Conservation (phyloP, 768 basidiomycete species). For the Suillus americanus region DNA sequence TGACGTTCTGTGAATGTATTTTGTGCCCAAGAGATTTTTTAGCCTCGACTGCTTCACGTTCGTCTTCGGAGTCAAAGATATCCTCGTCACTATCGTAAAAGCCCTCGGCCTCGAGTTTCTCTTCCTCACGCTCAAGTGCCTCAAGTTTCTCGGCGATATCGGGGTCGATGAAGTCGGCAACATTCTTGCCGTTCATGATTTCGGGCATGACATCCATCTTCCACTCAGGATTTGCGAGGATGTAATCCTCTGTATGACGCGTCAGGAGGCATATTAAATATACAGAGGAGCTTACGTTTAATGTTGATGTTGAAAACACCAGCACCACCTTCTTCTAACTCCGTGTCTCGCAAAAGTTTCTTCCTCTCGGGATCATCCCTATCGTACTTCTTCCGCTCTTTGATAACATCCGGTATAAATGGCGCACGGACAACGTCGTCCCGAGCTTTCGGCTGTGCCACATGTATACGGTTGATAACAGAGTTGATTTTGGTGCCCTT, state of each 20-base stretch:
- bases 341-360: slow-evolving; percentile 75
- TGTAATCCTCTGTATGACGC: slow-evolving; percentile 73
- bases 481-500: slow-evolving; percentile 92
- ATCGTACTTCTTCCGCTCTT: slow-evolving; percentile 79
- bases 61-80: slow-evolving; percentile 73
- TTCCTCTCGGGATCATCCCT: slow-evolving; percentile 80
- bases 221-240: slow-evolving; percentile 89
- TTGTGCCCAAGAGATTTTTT: slow-evolving; percentile 60
- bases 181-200: slow-evolving; percentile 97
- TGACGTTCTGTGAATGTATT: slow-evolving; percentile 71
- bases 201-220: slow-evolving; percentile 98
- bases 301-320: slow-evolving; percentile 91
- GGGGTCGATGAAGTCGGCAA: slow-evolving; percentile 97
- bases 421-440: slow-evolving; percentile 88
- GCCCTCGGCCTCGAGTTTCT: slow-evolving; percentile 88
- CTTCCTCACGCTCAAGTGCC: slow-evolving; percentile 95
- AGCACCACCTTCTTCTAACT: slow-evolving; percentile 83
- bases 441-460: slow-evolving; percentile 85
- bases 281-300: slow-evolving; percentile 55
- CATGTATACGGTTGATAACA: slow-evolving; percentile 94
- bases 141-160: slow-evolving; percentile 97
- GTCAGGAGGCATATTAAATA: slow-evolving; percentile 1
- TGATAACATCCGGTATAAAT: slow-evolving; percentile 86
- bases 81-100: slow-evolving; percentile 92
- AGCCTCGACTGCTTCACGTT: slow-evolving; percentile 70